Base-by-base conservation (phyloP, 2,329 filamentous ascomycete species). In the Curvularia spicifera region DNA sequence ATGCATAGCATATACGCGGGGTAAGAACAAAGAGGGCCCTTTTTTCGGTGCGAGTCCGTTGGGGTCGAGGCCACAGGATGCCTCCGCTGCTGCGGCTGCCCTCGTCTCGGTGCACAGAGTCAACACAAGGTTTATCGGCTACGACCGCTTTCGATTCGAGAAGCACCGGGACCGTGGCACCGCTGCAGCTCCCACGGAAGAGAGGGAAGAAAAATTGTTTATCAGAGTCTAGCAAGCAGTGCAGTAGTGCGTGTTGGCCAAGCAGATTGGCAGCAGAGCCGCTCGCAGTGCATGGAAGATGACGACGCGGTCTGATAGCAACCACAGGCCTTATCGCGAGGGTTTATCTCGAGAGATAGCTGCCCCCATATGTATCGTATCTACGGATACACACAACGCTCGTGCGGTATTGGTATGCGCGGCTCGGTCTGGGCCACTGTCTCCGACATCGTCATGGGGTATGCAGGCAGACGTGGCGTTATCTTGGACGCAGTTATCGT, bases 381-480 rank as follows among this genome's bases (percentile, higher is more conserved):
- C 28, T 29, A 29, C 28, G 28, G 7, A 24, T 24, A 24, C 22
- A 24, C 40, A 43, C 20, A 15, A 43, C 13, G 35, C 22, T 43
- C 51, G 40, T 28, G 24, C 24, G 39, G 31, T 26, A 45, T 20
- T n/a, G 52, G 56, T 49, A 56, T 55, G 47, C 47, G n/a, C 31
- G 47, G 50, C 26, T 29, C 45, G 8, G n/a, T 26, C 29, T 52
- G 28, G 51, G 33, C 31, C 42, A 22, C n/a, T 28, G 33, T 48
- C 53, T 50, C 64, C 60, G 54, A 61, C 56, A 61, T 58, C 59
- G 62, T 65, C 57, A 57, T 59, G 51, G 39, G 53, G 35, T 20
- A 49, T 49, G 54, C 46, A 48, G 37, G 53, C 59, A 63, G 55
- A 61, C 62, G 62, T 65, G 55, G 67, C 64, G 64, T 63, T 69